Evolutionary conservation across 768 basidiomycete species (phyloP).

Genomic region (Phlegmacium glaucopus): DNA sequence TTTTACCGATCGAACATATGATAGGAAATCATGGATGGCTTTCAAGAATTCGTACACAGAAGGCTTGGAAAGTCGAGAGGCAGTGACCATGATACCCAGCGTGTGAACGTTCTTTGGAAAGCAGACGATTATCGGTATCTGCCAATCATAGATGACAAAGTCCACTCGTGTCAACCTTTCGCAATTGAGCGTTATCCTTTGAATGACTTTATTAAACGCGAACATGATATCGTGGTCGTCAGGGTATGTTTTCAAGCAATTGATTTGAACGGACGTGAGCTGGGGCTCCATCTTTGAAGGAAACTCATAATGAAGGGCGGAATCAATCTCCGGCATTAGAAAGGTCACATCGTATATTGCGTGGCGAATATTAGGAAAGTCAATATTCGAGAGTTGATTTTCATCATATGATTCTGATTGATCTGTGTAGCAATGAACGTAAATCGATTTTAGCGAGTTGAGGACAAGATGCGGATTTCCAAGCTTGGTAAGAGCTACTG

Average conservation of each 20-base stretch:
- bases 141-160: neutral
- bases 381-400: neutral
- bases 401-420: neutral
- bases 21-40: neutral
- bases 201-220: neutral
- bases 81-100: neutral
- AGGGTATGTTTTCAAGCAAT: neutral
- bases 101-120: neutral
- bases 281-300: constrained; percentile 1
- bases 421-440: neutral
- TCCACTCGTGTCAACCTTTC: neutral
- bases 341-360: constrained; percentile 4
- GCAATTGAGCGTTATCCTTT: neutral
- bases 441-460: constrained; percentile 6
- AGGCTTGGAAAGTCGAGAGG: neutral
- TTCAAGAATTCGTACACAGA: neutral
- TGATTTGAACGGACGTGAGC: constrained; percentile 11
- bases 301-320: neutral
- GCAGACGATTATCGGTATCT: neutral
- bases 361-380: constrained; percentile 2
- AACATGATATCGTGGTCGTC: neutral
- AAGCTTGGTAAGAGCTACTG: neutral
- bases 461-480: neutral
- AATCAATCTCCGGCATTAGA: neutral
- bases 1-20: neutral